Evolutionary conservation across 2,329 filamentous ascomycete species (phyloP).

Genomic region (Hypoxylon sp.): DNA sequence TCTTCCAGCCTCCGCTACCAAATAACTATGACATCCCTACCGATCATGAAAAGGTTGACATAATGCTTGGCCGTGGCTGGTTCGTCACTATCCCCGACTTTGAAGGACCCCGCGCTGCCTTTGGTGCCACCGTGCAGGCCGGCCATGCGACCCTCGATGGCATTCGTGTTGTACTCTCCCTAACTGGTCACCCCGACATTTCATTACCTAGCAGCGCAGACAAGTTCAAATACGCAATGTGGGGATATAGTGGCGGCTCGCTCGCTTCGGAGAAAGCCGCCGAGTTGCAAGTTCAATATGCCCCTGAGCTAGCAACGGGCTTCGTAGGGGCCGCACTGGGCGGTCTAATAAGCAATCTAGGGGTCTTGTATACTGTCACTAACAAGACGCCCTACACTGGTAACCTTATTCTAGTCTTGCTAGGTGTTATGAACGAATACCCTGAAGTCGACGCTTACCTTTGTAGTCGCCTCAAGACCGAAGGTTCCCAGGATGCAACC

Average conservation of each 20-base stretch:
- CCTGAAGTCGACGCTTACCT: conserved; percentile 49
- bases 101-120: conserved; percentile 57
- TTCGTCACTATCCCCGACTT: conserved; percentile 63
- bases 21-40: conserved; percentile 35
- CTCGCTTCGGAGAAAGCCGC: conserved; percentile 66
- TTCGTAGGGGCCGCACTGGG: conserved; percentile 64
- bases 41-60: conserved; percentile 47
- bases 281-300: conserved; percentile 65
- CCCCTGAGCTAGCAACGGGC: conserved; percentile 61
- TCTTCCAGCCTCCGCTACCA: conserved; percentile 25
- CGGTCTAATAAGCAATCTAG: conserved; percentile 53
- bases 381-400: conserved; percentile 53
- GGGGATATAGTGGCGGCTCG: conserved; percentile 69
- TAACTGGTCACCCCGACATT: conserved; percentile 37
- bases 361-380: conserved; percentile 46
- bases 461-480: conserved; percentile 45
- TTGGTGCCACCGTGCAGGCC: conserved; percentile 26
- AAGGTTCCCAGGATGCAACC: conserved; percentile 48
- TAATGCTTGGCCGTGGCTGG: conserved; percentile 60
- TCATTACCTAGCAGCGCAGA: conserved; percentile 6
- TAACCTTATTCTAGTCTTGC: conserved; percentile 51
- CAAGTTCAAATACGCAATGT: conserved; percentile 54
- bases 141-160: conserved; percentile 41
- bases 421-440: conserved; percentile 49
- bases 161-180: conserved; percentile 38